Percentiles rank a stretch among this genome's conserved stretches.
Conservation (phyloP, 2,329 filamentous ascomycete genomes). For the Trichoderma gracile region DNA sequence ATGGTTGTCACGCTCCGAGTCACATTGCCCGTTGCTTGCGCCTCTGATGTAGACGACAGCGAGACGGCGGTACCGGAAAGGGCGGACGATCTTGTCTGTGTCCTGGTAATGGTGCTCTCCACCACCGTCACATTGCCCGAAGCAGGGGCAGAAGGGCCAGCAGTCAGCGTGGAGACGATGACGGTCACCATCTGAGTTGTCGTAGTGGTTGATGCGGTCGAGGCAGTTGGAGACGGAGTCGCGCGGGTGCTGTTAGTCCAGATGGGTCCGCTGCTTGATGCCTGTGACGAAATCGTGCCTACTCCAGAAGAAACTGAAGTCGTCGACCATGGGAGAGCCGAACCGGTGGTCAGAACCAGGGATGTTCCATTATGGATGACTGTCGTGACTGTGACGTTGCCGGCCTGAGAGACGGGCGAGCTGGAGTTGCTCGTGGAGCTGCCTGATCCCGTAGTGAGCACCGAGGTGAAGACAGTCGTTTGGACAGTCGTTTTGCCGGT, state of each 20-base stretch:
- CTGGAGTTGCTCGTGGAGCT: neutral
- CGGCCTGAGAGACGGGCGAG: constrained; percentile 18
- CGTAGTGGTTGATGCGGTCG: constrained; percentile 4
- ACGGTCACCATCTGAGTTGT: constrained; percentile 22
- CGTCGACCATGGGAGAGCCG: constrained; percentile 19
- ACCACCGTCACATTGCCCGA: neutral
- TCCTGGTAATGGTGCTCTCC: neutral
- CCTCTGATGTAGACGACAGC: neutral
- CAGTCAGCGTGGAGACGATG: constrained; percentile 17
- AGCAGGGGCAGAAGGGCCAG: neutral
- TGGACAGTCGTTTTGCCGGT: constrained; percentile 8
- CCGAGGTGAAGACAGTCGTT: constrained; percentile 23
- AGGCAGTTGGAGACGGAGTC: constrained; percentile 1
- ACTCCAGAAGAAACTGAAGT: constrained; percentile 29
- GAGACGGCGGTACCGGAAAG: constrained; percentile 7
- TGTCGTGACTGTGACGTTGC: constrained; percentile 28
- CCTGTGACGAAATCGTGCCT: neutral
- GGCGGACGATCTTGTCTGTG: neutral
- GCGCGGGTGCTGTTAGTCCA: constrained; percentile 24
- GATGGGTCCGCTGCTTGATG: constrained; percentile 4
- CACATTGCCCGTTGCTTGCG: neutral
- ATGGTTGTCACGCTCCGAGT: constrained; percentile 1
- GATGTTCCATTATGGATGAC: constrained; percentile 24
- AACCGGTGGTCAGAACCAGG: constrained; percentile 23
- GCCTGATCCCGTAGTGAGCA: constrained; percentile 21